Percentiles rank a stretch among this genome's conserved stretches.
Evolutionary conservation across 352 stramenopile genomes (phyloP).

Genomic region (Globisporangium cederbergense): DNA sequence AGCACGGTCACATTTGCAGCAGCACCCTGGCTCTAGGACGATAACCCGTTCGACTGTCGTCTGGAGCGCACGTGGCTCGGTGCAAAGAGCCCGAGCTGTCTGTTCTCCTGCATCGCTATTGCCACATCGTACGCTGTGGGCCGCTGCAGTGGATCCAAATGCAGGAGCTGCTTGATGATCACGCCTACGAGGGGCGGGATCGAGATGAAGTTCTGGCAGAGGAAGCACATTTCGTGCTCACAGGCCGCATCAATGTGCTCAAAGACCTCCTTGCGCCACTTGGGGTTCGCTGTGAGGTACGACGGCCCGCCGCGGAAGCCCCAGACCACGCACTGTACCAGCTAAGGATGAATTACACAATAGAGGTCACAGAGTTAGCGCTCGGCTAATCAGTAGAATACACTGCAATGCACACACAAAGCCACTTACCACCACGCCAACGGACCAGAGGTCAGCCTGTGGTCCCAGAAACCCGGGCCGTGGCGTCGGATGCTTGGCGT

Average conservation of each 20-base stretch:
- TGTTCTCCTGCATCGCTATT: constrained; percentile 63
- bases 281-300: constrained; percentile 51
- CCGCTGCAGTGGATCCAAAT: constrained; percentile 59
- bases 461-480: constrained; percentile 71
- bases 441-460: constrained; percentile 73
- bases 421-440: constrained; percentile 71
- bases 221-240: constrained; percentile 46
- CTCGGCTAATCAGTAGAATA: background rate
- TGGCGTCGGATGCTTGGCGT: constrained; percentile 52
- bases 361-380: background rate
- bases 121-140: constrained; percentile 74
- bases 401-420: background rate
- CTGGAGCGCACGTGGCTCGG: constrained; percentile 16
- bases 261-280: constrained; percentile 77
- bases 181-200: constrained; percentile 71
- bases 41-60: background rate
- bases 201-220: constrained; percentile 79
- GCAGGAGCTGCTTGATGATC: constrained; percentile 77
- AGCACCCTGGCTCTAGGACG: background rate
- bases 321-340: constrained; percentile 81
- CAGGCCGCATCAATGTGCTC: constrained; percentile 68
- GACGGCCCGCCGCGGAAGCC: constrained; percentile 67
- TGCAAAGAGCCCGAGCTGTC: constrained; percentile 51
- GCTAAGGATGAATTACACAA: constrained; percentile 21
- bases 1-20: background rate